These are phyloP conservation scores for Cercophora newfieldiana DNA, from an alignment of 495 filamentous ascomycete species.

Conservation along the genomic window DNA sequence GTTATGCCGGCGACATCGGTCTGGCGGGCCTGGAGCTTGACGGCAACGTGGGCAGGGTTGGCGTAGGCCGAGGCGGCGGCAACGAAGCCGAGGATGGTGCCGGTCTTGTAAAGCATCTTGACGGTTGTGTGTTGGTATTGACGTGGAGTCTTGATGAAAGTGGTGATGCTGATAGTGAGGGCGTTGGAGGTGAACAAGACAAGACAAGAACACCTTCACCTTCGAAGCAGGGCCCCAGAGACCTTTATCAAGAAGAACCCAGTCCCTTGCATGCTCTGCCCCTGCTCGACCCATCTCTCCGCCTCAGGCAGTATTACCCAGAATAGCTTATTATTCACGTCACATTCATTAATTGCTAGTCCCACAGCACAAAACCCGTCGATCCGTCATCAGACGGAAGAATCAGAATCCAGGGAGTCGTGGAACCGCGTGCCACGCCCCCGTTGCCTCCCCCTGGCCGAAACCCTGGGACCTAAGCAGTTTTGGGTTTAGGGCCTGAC, in stretches of 20 bases:
- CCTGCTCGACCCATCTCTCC: too few species aligned
- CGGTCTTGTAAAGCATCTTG: not conserved
- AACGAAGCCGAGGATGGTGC: not conserved
- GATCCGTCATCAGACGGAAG: too few species aligned
- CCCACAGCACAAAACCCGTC: too few species aligned
- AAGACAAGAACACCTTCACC: not conserved
- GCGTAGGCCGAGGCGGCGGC: conserved; percentile 6
- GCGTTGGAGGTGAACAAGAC: not conserved
- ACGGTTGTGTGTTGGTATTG: not conserved
- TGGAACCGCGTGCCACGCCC: too few species aligned
- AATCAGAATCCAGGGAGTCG: too few species aligned
- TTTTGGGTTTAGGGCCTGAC: not conserved
- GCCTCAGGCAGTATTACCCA: too few species aligned
- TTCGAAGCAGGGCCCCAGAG: not conserved
- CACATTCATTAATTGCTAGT: too few species aligned
- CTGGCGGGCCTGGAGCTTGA: conserved; percentile 19
- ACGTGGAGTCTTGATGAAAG: not conserved
- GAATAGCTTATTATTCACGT: too few species aligned
- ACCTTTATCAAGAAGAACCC: too few species aligned
- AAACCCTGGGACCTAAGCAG: not conserved
- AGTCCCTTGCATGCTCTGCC: too few species aligned
- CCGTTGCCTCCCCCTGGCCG: too few species aligned
- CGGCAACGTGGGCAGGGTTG: conserved; percentile 10
- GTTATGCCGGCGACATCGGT: conserved; percentile 16
- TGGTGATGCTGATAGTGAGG: not conserved